Conservation (phyloP, 495 filamentous ascomycete genomes). For the Aspergillus ostianus region DNA sequence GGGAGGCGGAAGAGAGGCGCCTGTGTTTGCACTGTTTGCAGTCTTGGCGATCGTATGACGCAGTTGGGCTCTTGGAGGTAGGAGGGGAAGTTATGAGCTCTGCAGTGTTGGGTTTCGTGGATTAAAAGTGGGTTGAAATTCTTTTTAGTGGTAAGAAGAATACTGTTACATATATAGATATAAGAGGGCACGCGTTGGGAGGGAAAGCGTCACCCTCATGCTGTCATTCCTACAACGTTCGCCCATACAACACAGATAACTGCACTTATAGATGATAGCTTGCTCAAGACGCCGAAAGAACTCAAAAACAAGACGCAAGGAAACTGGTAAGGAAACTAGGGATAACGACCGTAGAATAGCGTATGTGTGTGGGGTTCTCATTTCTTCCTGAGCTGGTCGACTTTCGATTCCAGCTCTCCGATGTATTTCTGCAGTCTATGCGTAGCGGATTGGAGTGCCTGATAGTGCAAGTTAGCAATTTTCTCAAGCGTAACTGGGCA, state of each 20-base stretch:
- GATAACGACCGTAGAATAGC: background rate
- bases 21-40: slow-evolving; percentile 36
- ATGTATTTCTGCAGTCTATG: slow-evolving; percentile 83
- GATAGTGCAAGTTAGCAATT: slow-evolving; percentile 11
- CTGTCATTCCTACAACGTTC: background rate
- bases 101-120: no score
- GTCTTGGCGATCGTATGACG: slow-evolving; percentile 7
- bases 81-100: background rate
- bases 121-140: background rate
- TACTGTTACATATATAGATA: background rate
- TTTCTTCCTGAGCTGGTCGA: slow-evolving; percentile 67
- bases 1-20: background rate
- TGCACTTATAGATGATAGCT: background rate
- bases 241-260: slow-evolving; percentile 9
- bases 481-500: background rate
- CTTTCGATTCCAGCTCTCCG: slow-evolving; percentile 74
- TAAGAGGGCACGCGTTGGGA: background rate
- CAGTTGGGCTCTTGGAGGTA: background rate
- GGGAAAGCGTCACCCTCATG: background rate
- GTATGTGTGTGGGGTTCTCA: slow-evolving; percentile 11
- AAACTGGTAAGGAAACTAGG: background rate
- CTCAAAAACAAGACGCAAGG: background rate
- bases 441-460: slow-evolving; percentile 87
- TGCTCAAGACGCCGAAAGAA: background rate
- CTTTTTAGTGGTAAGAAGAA: background rate